Base-by-base conservation (phyloP, 768 basidiomycete genomes). In the Pisolithus albus region DNA sequence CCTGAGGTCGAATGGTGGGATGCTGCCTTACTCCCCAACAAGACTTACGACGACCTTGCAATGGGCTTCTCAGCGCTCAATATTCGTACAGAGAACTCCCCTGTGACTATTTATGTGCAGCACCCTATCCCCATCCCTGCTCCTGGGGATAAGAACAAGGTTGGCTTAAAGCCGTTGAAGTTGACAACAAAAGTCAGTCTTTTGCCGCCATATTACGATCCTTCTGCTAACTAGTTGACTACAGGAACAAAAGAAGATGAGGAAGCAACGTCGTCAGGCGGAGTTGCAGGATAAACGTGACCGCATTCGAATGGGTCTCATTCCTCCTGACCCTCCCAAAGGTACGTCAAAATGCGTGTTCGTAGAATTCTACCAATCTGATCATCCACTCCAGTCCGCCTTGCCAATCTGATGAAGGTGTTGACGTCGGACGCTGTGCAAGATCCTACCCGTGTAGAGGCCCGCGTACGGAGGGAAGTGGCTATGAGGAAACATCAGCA, bases 1-100 rank as follows among this genome's bases (percentile, higher is more conserved):
- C 95, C 95, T 0, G 84, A 81, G 5, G 80, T 85, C 4, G 96
- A 98, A 66, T 99, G 96, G 96, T 99, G 96, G 96, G 96, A 99
- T 69, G 84, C 80, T 19, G 79, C 89, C 0, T 72, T 97, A 13
- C 72, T 99, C 9, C 88, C 90, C 0, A 84, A 75, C 58, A 85
- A 87, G 70, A 77, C 72, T 4, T 98, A 98, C 66, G 79, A 81
- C 42, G 92, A 94, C 52, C 65, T 95, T 46, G 69, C 70, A 2
- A 65, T 77, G 23, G 84, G 83, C 26, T 59, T 84, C 45, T 71
- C 75, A 23, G 67, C 70, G 13, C 70, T 91, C 49, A 84, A 81
- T 48, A 87, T 91, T 57, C 77, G 80, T 18, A 83, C 75, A 13
- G 63, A 68, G 5, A 72, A 84, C 59, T 88, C 88, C 4, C 88